A percentile compares a stretch with the other conserved stretches of the same genome.
phyloP scores from a whole-genome alignment of 2,329 filamentous ascomycete genomes.

The Diplodia mutila region DNA sequence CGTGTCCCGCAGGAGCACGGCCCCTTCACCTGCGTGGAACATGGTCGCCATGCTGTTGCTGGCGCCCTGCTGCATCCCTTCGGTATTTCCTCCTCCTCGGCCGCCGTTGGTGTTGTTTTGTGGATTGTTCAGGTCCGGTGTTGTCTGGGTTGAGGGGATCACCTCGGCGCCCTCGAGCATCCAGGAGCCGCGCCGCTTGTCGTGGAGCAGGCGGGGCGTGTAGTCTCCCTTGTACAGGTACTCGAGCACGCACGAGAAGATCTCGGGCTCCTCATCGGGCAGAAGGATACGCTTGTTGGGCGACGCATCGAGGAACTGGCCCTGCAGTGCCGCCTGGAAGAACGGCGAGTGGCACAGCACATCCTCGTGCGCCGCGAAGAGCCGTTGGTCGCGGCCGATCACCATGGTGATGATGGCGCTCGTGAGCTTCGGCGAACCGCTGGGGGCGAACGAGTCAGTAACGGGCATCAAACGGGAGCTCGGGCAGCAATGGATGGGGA shows the following conservation, averaged over 20 bases:
- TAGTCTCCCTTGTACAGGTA: slow-evolving; percentile 98
- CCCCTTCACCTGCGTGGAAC: slow-evolving; percentile 72
- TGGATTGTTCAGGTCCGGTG: slow-evolving; percentile 54
- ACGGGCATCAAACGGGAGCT: not conserved
- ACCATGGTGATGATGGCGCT: slow-evolving; percentile 84
- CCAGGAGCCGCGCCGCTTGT: slow-evolving; percentile 85
- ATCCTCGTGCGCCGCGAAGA: slow-evolving; percentile 95
- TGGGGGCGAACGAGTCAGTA: slow-evolving; percentile 20
- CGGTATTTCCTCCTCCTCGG: slow-evolving; percentile 34
- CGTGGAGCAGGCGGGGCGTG: slow-evolving; percentile 84
- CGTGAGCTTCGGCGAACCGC: slow-evolving; percentile 56
- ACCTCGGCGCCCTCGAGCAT: slow-evolving; percentile 75
- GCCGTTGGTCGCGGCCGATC: slow-evolving; percentile 79
- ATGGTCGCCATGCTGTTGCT: slow-evolving; percentile 70
- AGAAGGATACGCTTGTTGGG: slow-evolving; percentile 74
- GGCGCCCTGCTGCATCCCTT: slow-evolving; percentile 37
- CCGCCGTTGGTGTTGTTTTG: slow-evolving; percentile 58
- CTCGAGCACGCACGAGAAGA: slow-evolving; percentile 92
- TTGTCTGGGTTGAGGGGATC: slow-evolving; percentile 38
- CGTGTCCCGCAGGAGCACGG: slow-evolving; percentile 85
- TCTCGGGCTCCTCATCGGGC: slow-evolving; percentile 81
- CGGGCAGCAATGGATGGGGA: not conserved
- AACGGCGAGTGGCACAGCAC: slow-evolving; percentile 84
- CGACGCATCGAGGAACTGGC: slow-evolving; percentile 68
- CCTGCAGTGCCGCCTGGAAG: slow-evolving; percentile 73